Evolutionary conservation across 176 grass and related monocot species (phyloP).

Genomic region (Paspalum notatum): DNA sequence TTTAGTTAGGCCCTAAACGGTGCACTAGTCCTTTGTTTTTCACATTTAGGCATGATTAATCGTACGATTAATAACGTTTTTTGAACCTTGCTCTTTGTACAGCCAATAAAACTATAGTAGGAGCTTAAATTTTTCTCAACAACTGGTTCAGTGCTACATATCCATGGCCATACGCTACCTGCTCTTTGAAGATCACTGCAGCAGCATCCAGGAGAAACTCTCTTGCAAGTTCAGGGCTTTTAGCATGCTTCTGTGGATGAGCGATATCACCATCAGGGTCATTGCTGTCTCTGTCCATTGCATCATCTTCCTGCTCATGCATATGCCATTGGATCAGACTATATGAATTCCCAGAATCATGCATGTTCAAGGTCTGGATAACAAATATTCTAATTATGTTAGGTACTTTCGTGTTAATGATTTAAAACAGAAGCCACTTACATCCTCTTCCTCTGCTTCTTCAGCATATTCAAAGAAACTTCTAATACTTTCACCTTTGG

Average conservation of each 20-base stretch:
- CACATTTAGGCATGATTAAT: too few relatives aligned
- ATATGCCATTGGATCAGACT: constrained; percentile 28
- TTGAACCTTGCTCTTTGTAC: too few relatives aligned
- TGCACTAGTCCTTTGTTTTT: too few relatives aligned
- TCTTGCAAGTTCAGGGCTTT: constrained; percentile 96
- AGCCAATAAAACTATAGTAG: not conserved
- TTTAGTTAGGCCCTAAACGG: too few relatives aligned
- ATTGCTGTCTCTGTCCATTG: constrained; percentile 82
- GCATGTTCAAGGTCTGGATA: constrained; percentile 9
- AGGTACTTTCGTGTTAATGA: not conserved
- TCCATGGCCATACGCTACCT: constrained; percentile 42
- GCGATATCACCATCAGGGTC: constrained; percentile 63
- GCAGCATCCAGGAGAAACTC: constrained; percentile 96
- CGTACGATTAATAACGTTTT: too few relatives aligned
- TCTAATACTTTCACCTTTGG: constrained; percentile 68
- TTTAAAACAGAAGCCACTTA: constrained; percentile 47
- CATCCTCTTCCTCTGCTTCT: constrained; percentile 93
- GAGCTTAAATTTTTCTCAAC: not conserved
- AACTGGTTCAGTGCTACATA: not conserved
- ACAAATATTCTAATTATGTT: not conserved
- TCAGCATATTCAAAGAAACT: constrained; percentile 91
- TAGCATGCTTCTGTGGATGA: constrained; percentile 87
- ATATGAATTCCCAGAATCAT: constrained; percentile 29
- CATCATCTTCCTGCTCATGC: constrained; percentile 76
- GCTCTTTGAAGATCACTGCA: constrained; percentile 91